A percentile compares a stretch with the other conserved stretches of the same genome.
Conservation (phyloP, 768 basidiomycete genomes). For the Clathrus columnatus region DNA sequence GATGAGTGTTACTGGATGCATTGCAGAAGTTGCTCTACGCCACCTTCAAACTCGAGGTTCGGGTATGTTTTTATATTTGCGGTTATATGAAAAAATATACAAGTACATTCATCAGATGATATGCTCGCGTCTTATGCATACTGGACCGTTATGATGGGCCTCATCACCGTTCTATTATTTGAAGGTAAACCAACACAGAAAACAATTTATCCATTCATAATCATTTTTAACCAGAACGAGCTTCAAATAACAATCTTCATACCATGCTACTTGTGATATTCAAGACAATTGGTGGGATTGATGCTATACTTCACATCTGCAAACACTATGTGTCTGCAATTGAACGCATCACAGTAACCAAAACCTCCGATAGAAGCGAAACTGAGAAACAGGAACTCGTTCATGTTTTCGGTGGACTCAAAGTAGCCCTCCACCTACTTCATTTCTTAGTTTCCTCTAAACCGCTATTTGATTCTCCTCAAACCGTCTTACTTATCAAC, state of each 20-base stretch:
- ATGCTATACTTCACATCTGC: constrained; percentile 54
- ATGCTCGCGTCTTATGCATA: constrained; percentile 38
- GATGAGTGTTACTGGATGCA: constrained; percentile 49
- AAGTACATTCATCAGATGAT: constrained; percentile 26
- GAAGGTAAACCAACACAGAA: constrained; percentile 39
- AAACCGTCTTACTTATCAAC: constrained; percentile 62
- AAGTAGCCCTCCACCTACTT: constrained; percentile 71
- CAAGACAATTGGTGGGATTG: constrained; percentile 61
- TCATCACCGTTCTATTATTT: constrained; percentile 43
- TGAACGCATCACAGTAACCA: constrained; percentile 39
- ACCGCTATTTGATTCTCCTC: constrained; percentile 75
- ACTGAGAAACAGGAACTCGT: constrained; percentile 53
- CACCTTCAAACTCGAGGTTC: constrained; percentile 50
- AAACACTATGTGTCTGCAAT: constrained; percentile 48
- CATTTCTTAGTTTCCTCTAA: constrained; percentile 70
- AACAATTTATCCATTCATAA: constrained; percentile 5
- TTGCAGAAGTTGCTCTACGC: constrained; percentile 66
- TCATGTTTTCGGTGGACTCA: constrained; percentile 73
- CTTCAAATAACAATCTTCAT: constrained; percentile 64
- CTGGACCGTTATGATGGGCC: constrained; percentile 45
- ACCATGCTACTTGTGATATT: constrained; percentile 76
- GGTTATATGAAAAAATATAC: constrained; percentile 1
- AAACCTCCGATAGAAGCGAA: constrained; percentile 49
- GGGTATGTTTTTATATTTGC: constrained; percentile 34
- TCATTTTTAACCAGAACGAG: constrained; percentile 48